These are phyloP conservation scores for Dipteronia dyeriana DNA, from an alignment of 345 rosid genomes.

Conservation along the genomic window DNA sequence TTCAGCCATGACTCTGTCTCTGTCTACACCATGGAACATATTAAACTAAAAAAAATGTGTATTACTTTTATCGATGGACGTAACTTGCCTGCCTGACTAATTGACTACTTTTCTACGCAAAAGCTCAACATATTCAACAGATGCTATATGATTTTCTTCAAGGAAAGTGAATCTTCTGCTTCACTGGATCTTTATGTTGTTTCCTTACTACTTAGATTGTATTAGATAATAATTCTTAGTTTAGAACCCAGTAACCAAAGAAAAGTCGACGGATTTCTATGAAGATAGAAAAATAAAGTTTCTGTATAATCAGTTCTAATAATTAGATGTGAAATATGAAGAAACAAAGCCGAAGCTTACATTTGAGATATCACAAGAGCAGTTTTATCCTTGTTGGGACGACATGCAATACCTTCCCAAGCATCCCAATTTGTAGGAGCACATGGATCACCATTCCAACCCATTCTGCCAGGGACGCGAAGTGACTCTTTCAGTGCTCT, in stretches of 20 bases:
- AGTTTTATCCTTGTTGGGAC: constrained; percentile 55
- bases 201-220: not conserved
- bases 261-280: no score
- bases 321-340: not conserved
- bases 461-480: constrained; percentile 89
- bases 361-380: constrained; percentile 81
- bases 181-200: not conserved
- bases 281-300: not conserved
- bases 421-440: constrained; percentile 98
- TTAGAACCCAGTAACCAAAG: not conserved
- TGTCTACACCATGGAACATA: not conserved
- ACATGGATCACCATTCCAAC: constrained; percentile 99
- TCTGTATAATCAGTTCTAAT: not conserved
- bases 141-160: not conserved
- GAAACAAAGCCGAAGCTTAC: constrained; percentile 44
- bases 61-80: not conserved
- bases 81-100: not conserved
- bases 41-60: not conserved
- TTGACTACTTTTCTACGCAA: not conserved
- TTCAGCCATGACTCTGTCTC: not conserved
- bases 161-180: not conserved
- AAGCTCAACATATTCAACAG: not conserved
- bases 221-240: not conserved
- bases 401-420: constrained; percentile 98
- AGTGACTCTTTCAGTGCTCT: constrained; percentile 87